Evolutionary conservation across 345 rosid species (phyloP), one percentile per base, ranked within the genome.

Genomic region (Anastatica hierochuntica): DNA sequence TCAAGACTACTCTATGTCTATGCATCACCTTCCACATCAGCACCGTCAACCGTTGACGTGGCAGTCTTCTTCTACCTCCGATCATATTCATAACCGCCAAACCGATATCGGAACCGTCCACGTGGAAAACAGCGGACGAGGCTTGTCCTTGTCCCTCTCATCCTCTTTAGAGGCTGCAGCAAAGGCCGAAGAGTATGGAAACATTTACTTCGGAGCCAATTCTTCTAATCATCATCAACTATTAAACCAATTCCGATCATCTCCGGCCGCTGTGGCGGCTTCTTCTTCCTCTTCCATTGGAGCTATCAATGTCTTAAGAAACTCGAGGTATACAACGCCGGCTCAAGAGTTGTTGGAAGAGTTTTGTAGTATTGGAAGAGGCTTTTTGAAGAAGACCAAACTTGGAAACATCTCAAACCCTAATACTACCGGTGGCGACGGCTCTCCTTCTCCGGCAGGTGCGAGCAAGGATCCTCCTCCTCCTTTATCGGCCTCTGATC

Each of bases 301-400:
- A 53, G 74, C 67, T 8, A 72, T 83, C 39, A 84, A 81, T 56
- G 75, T 79, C 38, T 67, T 88, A 37, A 81, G 98, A 57, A 78
- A 60, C 60, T 92, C 98, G 2, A 83, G 78, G 75, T 88, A 83
- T 53, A 79, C 77, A 0, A 84, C 67, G 61, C 74, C 95, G 0
- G 94, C 90, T 4, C 94, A 82, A 58, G 96, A 92, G 57, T 68
- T 92, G 78, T 56, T 92, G 54, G 96, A 87, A 58, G 98, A 92
- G 56, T 84, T 88, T 62, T 92, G 98, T 41, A 92, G 88, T 30
- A 96, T 92, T 24, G 96, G 98, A 23, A 81, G 84, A 63, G 94
- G 94, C 4, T 76, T 68, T 43, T 79, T 77, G 68, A 84, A 77
- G 84, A 88, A 87, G 69, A 81, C 70, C 14, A 62, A 42, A 24